Conservation (phyloP, 352 stramenopile species). For the Phytophthora tubulina region DNA sequence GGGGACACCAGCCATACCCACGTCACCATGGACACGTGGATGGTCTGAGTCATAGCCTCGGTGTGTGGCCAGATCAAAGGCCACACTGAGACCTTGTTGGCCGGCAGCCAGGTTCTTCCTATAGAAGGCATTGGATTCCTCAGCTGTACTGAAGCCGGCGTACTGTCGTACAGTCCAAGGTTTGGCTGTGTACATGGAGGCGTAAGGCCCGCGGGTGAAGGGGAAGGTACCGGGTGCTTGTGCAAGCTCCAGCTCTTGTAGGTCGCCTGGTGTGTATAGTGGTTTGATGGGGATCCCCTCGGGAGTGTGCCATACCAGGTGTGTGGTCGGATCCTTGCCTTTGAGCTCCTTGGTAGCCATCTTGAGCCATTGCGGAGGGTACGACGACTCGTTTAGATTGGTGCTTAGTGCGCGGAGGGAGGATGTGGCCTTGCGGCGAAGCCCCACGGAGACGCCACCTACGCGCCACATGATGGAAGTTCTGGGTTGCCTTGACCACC, state of each 20-base stretch:
- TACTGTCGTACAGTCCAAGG: slow-evolving; percentile 97
- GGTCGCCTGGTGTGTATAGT: slow-evolving; percentile 92
- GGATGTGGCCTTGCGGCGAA: background rate
- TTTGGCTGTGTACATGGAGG: slow-evolving; percentile 97
- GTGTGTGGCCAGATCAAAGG: slow-evolving; percentile 98
- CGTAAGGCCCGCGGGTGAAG: slow-evolving; percentile 95
- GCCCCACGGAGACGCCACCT: slow-evolving; percentile 7
- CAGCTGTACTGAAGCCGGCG: slow-evolving; percentile 96
- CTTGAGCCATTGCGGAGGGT: slow-evolving; percentile 63
- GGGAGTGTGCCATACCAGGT: slow-evolving; percentile 85
- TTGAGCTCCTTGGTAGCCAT: slow-evolving; percentile 87
- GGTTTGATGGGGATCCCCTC: slow-evolving; percentile 97
- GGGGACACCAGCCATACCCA: slow-evolving; percentile 97
- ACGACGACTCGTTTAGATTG: slow-evolving; percentile 44
- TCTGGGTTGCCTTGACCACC: background rate
- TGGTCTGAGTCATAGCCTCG: slow-evolving; percentile 98
- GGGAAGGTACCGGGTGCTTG: slow-evolving; percentile 92
- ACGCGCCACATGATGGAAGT: slow-evolving; percentile 28
- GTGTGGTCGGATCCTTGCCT: slow-evolving; percentile 73
- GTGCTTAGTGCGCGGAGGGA: slow-evolving; percentile 41
- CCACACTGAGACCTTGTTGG: slow-evolving; percentile 93
- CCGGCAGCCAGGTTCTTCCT: slow-evolving; percentile 94
- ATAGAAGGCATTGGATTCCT: slow-evolving; percentile 98
- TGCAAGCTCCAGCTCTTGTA: slow-evolving; percentile 63
- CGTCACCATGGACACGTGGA: slow-evolving; percentile 94